These are phyloP conservation scores for Saturnispora quitensis DNA, from an alignment of 805 yeast genomes.

Conservation along the genomic window DNA sequence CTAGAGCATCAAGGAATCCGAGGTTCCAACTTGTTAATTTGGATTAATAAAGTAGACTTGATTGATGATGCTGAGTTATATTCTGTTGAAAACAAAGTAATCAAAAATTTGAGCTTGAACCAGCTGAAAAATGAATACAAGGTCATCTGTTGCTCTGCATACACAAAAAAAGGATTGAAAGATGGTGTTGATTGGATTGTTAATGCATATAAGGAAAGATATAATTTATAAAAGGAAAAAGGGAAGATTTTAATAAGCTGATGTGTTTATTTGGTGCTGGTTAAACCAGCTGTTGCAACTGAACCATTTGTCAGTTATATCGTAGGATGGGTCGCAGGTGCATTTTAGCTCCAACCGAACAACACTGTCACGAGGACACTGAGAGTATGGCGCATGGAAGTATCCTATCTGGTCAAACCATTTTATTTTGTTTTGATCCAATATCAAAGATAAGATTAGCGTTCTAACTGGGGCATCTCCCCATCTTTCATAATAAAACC, in stretches of 20 bases:
- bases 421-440: constrained; percentile 60
- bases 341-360: constrained; percentile 50
- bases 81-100: neutral
- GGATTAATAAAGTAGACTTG: constrained; percentile 70
- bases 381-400: constrained; percentile 66
- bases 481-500: constrained; percentile 86
- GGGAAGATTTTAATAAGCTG: neutral
- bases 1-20: constrained; percentile 58
- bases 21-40: constrained; percentile 58
- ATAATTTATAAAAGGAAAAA: constrained; percentile 21
- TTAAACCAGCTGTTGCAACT: constrained; percentile 28
- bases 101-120: constrained; percentile 16
- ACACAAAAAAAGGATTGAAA: constrained; percentile 33
- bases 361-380: constrained; percentile 64
- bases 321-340: constrained; percentile 59
- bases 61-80: constrained; percentile 22
- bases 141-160: constrained; percentile 41
- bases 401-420: constrained; percentile 75
- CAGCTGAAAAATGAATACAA: constrained; percentile 27
- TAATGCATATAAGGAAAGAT: constrained; percentile 30
- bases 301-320: constrained; percentile 50
- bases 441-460: constrained; percentile 61
- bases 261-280: neutral
- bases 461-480: constrained; percentile 83
- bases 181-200: constrained; percentile 37